phyloP scores from a whole-genome alignment of 2,329 filamentous ascomycete species.

The Aspergillus pseudotamarii region DNA sequence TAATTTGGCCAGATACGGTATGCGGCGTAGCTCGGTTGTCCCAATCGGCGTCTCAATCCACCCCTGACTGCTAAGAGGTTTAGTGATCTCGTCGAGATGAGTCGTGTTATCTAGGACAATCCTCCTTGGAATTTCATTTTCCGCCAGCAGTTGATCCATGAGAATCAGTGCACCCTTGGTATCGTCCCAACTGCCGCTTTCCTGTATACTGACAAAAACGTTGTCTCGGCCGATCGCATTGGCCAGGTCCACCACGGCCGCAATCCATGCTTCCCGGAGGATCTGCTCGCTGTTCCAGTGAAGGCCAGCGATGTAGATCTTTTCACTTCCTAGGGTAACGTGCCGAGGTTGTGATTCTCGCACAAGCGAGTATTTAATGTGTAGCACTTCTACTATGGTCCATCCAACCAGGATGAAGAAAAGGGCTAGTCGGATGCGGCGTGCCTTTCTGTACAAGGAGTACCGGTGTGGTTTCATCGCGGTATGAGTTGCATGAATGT shows the following conservation, averaged over 20 bases:
- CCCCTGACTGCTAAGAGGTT: constrained; percentile 51
- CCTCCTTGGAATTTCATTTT: constrained; percentile 55
- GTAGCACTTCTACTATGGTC: not conserved
- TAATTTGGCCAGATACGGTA: constrained; percentile 67
- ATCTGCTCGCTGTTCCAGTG: constrained; percentile 59
- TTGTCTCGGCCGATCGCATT: constrained; percentile 63
- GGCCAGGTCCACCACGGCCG: constrained; percentile 61
- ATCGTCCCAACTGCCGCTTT: constrained; percentile 70
- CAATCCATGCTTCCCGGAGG: constrained; percentile 64
- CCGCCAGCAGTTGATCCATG: constrained; percentile 58
- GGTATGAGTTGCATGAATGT: not conserved
- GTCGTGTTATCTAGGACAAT: constrained; percentile 63
- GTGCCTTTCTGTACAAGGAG: not conserved
- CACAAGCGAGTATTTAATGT: not conserved
- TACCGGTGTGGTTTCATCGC: not conserved
- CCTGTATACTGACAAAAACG: constrained; percentile 68
- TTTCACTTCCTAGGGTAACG: not conserved
- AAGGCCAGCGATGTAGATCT: not conserved
- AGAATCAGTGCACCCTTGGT: constrained; percentile 64
- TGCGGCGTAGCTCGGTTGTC: constrained; percentile 62
- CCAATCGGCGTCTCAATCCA: constrained; percentile 66
- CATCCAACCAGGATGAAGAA: not conserved
- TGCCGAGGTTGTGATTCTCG: not conserved
- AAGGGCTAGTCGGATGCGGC: not conserved
- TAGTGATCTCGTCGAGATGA: constrained; percentile 59